A percentile compares a stretch with the other conserved stretches of the same genome.
Evolutionary conservation across 1,284 basidiomycete genomes (phyloP).

Genomic region (Melampsora occidentalis): DNA sequence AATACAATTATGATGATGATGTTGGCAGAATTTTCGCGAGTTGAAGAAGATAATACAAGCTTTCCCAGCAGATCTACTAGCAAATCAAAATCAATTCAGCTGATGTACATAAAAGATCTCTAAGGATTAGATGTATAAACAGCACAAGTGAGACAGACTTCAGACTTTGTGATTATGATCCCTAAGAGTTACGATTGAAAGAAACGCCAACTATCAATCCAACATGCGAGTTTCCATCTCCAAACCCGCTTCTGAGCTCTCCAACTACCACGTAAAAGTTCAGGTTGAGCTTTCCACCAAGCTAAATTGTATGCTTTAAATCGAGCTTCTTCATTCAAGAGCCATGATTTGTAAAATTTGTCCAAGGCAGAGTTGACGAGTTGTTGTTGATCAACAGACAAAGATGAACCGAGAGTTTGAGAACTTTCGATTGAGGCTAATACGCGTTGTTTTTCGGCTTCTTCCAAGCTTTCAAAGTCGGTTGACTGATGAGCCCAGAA

Average conservation of each 20-base stretch:
- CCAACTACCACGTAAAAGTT: constrained; percentile 19
- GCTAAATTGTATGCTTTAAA: constrained; percentile 15
- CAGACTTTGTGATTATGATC: too few relatives aligned
- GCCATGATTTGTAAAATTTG: constrained; percentile 18
- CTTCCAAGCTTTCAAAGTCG: constrained; percentile 45
- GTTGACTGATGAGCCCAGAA: constrained; percentile 49
- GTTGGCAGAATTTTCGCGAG: too few relatives aligned
- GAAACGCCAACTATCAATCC: not conserved
- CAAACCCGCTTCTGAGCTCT: constrained; percentile 1
- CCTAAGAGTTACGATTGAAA: too few relatives aligned
- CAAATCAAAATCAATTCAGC: too few relatives aligned
- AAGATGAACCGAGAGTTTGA: not conserved
- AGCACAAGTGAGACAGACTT: too few relatives aligned
- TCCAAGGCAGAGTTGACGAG: not conserved
- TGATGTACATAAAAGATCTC: too few relatives aligned
- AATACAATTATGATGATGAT: too few relatives aligned
- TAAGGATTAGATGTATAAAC: too few relatives aligned
- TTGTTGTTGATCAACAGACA: not conserved
- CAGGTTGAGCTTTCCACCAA: constrained; percentile 24
- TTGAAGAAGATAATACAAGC: too few relatives aligned
- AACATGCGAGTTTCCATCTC: constrained; percentile 32
- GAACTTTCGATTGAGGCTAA: not conserved
- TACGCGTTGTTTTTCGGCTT: constrained; percentile 20
- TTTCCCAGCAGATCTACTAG: too few relatives aligned
- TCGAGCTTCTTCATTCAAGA: not conserved